phyloP scores from a whole-genome alignment of 306 rosid species.

The Inga leiocalycina region DNA sequence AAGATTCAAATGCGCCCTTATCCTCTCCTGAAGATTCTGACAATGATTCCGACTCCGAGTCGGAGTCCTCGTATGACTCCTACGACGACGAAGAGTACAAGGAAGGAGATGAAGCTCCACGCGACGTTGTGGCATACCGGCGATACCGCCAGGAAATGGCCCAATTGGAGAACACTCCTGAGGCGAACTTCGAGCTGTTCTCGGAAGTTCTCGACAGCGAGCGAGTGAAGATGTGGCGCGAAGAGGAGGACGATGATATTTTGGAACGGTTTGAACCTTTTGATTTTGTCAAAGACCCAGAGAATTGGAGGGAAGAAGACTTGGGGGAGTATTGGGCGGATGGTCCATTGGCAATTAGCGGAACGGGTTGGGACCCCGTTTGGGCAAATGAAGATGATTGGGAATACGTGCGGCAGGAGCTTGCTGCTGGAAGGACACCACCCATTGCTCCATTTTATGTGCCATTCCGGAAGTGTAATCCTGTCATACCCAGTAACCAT shows the following conservation, averaged over 20 bases:
- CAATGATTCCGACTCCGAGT: conserved; percentile 16
- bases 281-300: conserved; percentile 73
- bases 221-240: conserved; percentile 19
- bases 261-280: conserved; percentile 36
- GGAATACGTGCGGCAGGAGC: conserved; percentile 48
- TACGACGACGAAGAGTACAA: conserved; percentile 8
- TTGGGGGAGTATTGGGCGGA: conserved; percentile 77
- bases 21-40: conserved; percentile 13
- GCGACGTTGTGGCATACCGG: background rate
- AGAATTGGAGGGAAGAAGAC: conserved; percentile 78
- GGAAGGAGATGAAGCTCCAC: background rate
- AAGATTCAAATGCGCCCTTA: background rate
- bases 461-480: conserved; percentile 67
- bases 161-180: background rate
- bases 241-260: conserved; percentile 24
- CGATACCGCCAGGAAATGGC: background rate
- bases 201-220: conserved; percentile 18
- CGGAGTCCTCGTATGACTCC: conserved; percentile 7
- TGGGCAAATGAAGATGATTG: conserved; percentile 66
- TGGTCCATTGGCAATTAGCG: conserved; percentile 49
- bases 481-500: conserved; percentile 63
- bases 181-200: conserved; percentile 8
- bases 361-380: conserved; percentile 92
- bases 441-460: conserved; percentile 82
- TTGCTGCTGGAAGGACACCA: conserved; percentile 55